Evolutionary conservation across 164 flowering plant species (phyloP).

Genomic region (Santalum album): DNA sequence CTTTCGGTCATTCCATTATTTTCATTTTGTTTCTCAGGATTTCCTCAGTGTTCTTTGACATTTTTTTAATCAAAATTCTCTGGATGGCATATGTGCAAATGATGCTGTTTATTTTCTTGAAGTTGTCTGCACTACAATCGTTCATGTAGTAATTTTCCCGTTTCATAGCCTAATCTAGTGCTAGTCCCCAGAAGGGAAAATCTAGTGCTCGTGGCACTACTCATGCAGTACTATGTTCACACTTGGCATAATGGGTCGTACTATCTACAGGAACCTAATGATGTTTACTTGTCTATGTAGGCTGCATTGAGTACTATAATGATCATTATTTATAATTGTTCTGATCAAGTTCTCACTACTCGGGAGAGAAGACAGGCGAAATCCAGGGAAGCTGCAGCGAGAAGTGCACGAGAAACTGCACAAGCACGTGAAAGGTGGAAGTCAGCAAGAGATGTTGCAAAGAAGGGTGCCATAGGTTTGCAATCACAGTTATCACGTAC

Average conservation of each 20-base stretch:
- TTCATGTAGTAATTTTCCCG: too few species aligned
- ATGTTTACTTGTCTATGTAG: not conserved
- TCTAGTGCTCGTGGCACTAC: not conserved
- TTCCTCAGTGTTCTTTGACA: too few species aligned
- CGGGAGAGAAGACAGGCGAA: not conserved
- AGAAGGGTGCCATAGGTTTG: conserved; percentile 61
- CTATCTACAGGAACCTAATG: not conserved
- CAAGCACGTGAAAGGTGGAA: conserved; percentile 95
- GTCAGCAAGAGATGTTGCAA: conserved; percentile 73
- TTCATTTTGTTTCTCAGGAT: too few species aligned
- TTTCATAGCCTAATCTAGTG: too few species aligned
- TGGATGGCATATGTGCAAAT: too few species aligned
- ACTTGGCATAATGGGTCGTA: not conserved
- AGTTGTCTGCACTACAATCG: too few species aligned
- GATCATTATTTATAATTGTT: conserved; percentile 7
- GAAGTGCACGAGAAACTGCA: conserved; percentile 83
- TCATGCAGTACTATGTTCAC: not conserved
- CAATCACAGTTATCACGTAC: conserved; percentile 72
- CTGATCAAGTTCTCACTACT: not conserved
- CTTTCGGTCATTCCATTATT: too few species aligned
- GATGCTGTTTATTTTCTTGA: too few species aligned
- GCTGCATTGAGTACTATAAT: not conserved
- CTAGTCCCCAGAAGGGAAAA: too few species aligned
- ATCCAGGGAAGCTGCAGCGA: conserved; percentile 44
- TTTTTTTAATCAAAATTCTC: too few species aligned